Conservation (phyloP, 306 rosid genomes). For the Amphicarpaea edgeworthii region DNA sequence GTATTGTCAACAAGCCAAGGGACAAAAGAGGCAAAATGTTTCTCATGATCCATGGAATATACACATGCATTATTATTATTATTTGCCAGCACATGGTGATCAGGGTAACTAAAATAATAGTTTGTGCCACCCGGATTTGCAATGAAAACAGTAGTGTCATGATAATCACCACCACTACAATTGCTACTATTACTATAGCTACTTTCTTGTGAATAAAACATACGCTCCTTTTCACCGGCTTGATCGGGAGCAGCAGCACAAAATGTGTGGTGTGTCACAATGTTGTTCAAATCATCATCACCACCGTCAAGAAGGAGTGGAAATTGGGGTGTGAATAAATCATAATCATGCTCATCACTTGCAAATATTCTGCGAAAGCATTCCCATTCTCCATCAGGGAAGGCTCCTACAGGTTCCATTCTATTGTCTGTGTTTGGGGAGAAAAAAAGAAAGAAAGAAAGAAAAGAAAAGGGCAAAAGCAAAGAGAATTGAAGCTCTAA, state of each 20-base stretch:
- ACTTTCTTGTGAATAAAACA: conserved; percentile 68
- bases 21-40: conserved; percentile 43
- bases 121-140: conserved; percentile 49
- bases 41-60: conserved; percentile 49
- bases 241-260: conserved; percentile 42
- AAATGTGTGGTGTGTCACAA: conserved; percentile 45
- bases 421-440: conserved; percentile 1
- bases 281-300: conserved; percentile 53
- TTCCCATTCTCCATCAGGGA: conserved; percentile 80
- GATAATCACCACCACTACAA: conserved; percentile 43
- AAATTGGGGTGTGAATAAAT: conserved; percentile 55
- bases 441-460: background rate
- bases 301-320: conserved; percentile 44
- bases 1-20: conserved; percentile 52
- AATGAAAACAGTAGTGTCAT: conserved; percentile 41
- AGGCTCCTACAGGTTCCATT: conserved; percentile 76
- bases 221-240: conserved; percentile 47
- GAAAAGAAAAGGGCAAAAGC: too few relatives aligned
- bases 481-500: conserved; percentile 41
- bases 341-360: conserved; percentile 49
- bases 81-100: conserved; percentile 31
- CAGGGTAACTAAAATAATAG: conserved; percentile 42
- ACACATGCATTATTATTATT: background rate
- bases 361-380: conserved; percentile 59
- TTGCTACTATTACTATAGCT: conserved; percentile 50